These are phyloP conservation scores for Myriosclerotinia scirpicola DNA, from an alignment of 2,329 filamentous ascomycete genomes.

Conservation along the genomic window DNA sequence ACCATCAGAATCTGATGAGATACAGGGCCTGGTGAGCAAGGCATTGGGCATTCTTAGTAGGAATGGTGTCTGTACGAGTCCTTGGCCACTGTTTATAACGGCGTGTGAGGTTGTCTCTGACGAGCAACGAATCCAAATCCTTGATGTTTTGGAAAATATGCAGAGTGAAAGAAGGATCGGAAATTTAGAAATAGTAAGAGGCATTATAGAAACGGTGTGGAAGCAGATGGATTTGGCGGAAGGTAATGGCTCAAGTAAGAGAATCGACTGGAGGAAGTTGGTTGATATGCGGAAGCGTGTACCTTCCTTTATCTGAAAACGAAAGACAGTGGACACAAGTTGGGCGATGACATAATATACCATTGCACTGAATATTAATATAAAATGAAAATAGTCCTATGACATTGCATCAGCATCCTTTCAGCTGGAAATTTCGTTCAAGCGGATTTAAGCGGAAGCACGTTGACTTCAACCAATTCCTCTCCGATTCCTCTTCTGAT, in stretches of 20 bases:
- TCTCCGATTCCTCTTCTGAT: constrained; percentile 48
- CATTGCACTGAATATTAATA: background rate
- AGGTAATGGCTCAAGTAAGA: background rate
- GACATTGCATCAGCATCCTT: background rate
- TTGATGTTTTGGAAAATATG: constrained; percentile 47
- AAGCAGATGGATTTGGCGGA: constrained; percentile 46
- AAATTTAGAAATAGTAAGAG: constrained; percentile 47
- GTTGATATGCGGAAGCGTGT: constrained; percentile 18
- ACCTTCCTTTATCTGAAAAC: constrained; percentile 22
- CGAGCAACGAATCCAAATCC: constrained; percentile 45
- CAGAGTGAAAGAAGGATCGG: constrained; percentile 47
- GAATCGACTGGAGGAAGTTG: constrained; percentile 24
- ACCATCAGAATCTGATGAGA: constrained; percentile 31
- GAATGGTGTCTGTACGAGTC: constrained; percentile 48
- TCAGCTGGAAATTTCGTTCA: background rate
- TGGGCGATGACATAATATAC: background rate
- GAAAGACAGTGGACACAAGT: constrained; percentile 14
- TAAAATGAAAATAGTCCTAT: background rate
- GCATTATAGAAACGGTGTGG: constrained; percentile 49
- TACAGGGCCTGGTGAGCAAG: constrained; percentile 32
- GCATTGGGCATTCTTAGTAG: constrained; percentile 43
- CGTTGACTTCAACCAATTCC: constrained; percentile 29
- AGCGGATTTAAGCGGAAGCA: constrained; percentile 13
- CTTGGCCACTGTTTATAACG: constrained; percentile 51
- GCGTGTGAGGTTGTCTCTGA: constrained; percentile 48